Base-by-base conservation (phyloP, 176 grass and related monocot species). In the Eleusine indica region DNA sequence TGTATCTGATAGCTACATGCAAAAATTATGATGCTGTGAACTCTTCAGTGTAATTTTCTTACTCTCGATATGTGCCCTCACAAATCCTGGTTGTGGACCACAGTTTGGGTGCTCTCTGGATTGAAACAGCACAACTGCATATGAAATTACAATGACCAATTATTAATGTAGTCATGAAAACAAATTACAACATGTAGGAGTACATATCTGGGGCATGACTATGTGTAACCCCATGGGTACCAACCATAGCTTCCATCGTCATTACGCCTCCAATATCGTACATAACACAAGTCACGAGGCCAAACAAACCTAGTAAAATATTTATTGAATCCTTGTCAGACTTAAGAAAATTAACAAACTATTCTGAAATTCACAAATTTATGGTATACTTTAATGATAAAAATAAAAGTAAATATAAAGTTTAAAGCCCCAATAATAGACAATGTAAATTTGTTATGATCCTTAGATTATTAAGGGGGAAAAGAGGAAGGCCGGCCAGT, bases 201-300 rank as follows among this genome's bases (percentile, higher is more conserved):
- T 66, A 66, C 58, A 64, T 71, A 70, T 74, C 5, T 16, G 44
- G 47, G 72, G 74, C 54, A 80, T 66, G 76, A 43, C 57, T 73
- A 78, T 37, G 30, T 65, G 53, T 61, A 88, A 78, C 3, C 49
- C 66, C 48, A 90, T 79, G 62, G 75, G 83, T 73, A 92, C 90
- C 76, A 62, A 98, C 96, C 96, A 92, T 98, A 98, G 83, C 96
- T 98, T 86, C 96, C 96, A 92, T 98, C 96, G 12, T 95, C 96
- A 88, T 98, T 98, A 73, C 96, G 96, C 46, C 96, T 86, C 96
- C 96, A 98, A 86, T 98, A 98, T 70, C 96, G 89, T 70, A 98
- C 96, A 88, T 98, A 98, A 76, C 91, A 93, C 81, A 98, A 85
- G 83, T 98, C 96, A 6, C 96, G 90, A 78, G 96, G 93, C 96